Conservation (phyloP, 2,329 filamentous ascomycete genomes). For the Meredithiella fracta region DNA sequence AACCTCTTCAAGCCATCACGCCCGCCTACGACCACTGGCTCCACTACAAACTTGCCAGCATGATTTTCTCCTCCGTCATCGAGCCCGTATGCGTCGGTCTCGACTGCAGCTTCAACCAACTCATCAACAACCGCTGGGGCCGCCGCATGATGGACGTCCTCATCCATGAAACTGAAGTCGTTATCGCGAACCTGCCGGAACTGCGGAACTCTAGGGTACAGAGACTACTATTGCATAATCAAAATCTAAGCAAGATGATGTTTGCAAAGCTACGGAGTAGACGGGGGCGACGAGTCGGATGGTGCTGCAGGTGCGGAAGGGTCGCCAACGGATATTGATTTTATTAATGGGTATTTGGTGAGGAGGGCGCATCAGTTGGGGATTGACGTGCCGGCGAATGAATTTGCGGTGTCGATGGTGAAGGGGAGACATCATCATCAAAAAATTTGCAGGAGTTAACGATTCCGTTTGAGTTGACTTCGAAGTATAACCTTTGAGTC, state of each 20-base stretch:
- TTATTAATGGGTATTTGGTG: conserved; percentile 78
- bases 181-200: conserved; percentile 63
- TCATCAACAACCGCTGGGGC: conserved; percentile 51
- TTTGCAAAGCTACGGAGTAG: conserved; percentile 38
- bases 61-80: conserved; percentile 60
- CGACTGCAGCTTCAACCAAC: conserved; percentile 55
- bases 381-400: conserved; percentile 55
- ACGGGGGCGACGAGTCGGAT: conserved; percentile 45
- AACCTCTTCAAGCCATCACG: conserved; percentile 13
- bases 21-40: conserved; percentile 40
- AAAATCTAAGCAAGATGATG: conserved; percentile 45
- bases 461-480: conserved; percentile 24
- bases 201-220: conserved; percentile 44
- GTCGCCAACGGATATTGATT: conserved; percentile 61
- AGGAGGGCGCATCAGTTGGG: conserved; percentile 54
- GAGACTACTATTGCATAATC: conserved; percentile 36
- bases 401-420: conserved; percentile 55
- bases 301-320: conserved; percentile 45
- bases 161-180: conserved; percentile 54
- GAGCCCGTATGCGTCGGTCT: conserved; percentile 70
- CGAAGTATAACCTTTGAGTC: conserved; percentile 12
- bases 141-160: conserved; percentile 53
- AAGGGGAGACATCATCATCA: conserved; percentile 42
- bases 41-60: conserved; percentile 58
- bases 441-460: conserved; percentile 20